These are phyloP conservation scores for Breynia disticha DNA, from an alignment of 441 rosid genomes.

Conservation along the genomic window DNA sequence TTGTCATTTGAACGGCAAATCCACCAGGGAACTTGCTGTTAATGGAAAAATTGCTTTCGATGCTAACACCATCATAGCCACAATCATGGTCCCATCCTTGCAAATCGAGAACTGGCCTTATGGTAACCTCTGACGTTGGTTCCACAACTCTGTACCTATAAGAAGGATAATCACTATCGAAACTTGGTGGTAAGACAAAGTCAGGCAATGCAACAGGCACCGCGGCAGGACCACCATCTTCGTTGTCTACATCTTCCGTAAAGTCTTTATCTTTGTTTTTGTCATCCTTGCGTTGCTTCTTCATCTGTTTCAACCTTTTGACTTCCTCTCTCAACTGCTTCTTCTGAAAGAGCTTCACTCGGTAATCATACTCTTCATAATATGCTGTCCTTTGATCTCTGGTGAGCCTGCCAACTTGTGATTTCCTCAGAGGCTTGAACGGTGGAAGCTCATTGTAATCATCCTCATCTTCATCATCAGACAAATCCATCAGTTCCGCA, in stretches of 20 bases:
- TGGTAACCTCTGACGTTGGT: slow-evolving; percentile 34
- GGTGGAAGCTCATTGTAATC: slow-evolving; percentile 53
- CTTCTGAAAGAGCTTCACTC: slow-evolving; percentile 56
- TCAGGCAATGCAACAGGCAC: slow-evolving; percentile 47
- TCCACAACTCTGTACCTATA: slow-evolving; percentile 38
- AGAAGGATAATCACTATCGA: slow-evolving; percentile 43
- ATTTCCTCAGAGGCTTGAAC: slow-evolving; percentile 44
- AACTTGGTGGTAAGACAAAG: slow-evolving; percentile 46
- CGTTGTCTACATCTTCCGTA: slow-evolving; percentile 26
- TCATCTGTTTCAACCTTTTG: slow-evolving; percentile 26
- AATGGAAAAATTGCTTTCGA: slow-evolving; percentile 34
- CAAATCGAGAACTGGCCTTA: slow-evolving; percentile 45
- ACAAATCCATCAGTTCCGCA: slow-evolving; percentile 28
- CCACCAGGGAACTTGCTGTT: slow-evolving; percentile 29
- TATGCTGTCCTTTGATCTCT: slow-evolving; percentile 55
- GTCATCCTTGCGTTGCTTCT: slow-evolving; percentile 36
- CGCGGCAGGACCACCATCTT: slow-evolving; percentile 33
- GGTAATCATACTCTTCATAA: slow-evolving; percentile 54
- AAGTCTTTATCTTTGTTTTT: slow-evolving; percentile 13
- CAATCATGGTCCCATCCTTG: slow-evolving; percentile 57
- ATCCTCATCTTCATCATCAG: slow-evolving; percentile 28
- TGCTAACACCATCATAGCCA: slow-evolving; percentile 40
- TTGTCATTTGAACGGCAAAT: slow-evolving; percentile 36
- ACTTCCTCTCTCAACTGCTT: slow-evolving; percentile 59
- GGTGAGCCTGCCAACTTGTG: slow-evolving; percentile 47